These are phyloP conservation scores for Orbilia brochopaga DNA, from an alignment of 2,329 filamentous ascomycete species.

Conservation along the genomic window DNA sequence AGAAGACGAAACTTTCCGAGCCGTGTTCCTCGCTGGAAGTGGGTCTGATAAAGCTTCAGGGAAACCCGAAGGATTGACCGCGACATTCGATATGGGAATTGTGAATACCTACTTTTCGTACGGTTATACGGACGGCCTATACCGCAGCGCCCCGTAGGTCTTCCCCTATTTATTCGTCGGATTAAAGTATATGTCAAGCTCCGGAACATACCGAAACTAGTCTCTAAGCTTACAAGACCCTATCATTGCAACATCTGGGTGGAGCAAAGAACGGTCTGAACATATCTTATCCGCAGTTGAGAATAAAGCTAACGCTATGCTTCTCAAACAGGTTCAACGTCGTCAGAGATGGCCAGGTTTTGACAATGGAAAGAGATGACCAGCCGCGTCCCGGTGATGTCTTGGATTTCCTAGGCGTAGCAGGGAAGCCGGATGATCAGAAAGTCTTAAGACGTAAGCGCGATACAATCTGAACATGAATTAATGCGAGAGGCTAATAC, in stretches of 20 bases:
- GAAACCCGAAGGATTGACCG: neutral
- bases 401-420: slow-evolving; percentile 21
- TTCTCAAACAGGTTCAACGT: slow-evolving; percentile 18
- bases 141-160: slow-evolving; percentile 23
- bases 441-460: slow-evolving; percentile 30
- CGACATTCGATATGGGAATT: slow-evolving; percentile 22
- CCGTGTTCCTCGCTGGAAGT: slow-evolving; percentile 16
- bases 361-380: slow-evolving; percentile 3
- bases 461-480: no score
- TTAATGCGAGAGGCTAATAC: neutral
- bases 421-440: slow-evolving; percentile 5
- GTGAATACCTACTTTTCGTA: slow-evolving; percentile 37
- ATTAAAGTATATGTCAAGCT: no score
- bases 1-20: slow-evolving; percentile 16
- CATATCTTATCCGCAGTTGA: no score
- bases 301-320: neutral
- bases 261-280: no score
- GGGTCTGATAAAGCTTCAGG: neutral
- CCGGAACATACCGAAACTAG: neutral
- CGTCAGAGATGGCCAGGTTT: slow-evolving; percentile 12
- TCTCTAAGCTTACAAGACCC: neutral
- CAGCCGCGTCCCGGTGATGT: slow-evolving; percentile 16
- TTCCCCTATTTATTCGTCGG: neutral
- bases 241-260: neutral
- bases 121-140: slow-evolving; percentile 25